phyloP scores from a whole-genome alignment of 1,284 basidiomycete species.

The Rhizoctonia solani region DNA sequence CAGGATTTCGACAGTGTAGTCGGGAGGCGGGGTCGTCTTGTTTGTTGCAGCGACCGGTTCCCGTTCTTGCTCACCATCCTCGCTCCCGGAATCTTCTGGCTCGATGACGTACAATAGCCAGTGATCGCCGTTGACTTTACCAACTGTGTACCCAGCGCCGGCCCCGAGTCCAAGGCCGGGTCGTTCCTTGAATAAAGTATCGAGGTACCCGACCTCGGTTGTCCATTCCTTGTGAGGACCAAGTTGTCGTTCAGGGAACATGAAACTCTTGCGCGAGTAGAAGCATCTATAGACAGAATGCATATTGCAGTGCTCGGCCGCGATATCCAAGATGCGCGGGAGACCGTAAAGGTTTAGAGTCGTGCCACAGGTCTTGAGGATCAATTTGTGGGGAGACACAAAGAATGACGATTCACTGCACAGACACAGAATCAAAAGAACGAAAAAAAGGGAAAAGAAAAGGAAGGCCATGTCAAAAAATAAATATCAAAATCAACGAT shows the following conservation, averaged over 20 bases:
- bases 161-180: constrained; percentile 13
- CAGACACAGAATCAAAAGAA: neutral
- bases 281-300: constrained; percentile 84
- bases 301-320: constrained; percentile 75
- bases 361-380: constrained; percentile 99
- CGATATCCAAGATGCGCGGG: constrained; percentile 90
- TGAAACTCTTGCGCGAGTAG: constrained; percentile 98
- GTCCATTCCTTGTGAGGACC: constrained; percentile 96
- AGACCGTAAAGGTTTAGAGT: constrained; percentile 96
- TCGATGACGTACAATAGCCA: constrained; percentile 94
- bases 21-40: constrained; percentile 46
- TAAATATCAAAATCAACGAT: neutral
- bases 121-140: constrained; percentile 98
- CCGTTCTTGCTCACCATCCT: neutral
- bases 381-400: constrained; percentile 93
- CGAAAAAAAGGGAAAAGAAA: no score
- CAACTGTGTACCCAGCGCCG: constrained; percentile 94
- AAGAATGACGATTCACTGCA: constrained; percentile 96
- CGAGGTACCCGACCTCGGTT: constrained; percentile 89
- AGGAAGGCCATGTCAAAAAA: no score
- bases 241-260: constrained; percentile 96
- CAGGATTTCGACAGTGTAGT: constrained; percentile 97
- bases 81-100: constrained; percentile 48
- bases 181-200: constrained; percentile 76
- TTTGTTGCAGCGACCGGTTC: constrained; percentile 46